Base-by-base conservation (phyloP, 495 filamentous ascomycete species). In the Hypoxylon fuscum region DNA sequence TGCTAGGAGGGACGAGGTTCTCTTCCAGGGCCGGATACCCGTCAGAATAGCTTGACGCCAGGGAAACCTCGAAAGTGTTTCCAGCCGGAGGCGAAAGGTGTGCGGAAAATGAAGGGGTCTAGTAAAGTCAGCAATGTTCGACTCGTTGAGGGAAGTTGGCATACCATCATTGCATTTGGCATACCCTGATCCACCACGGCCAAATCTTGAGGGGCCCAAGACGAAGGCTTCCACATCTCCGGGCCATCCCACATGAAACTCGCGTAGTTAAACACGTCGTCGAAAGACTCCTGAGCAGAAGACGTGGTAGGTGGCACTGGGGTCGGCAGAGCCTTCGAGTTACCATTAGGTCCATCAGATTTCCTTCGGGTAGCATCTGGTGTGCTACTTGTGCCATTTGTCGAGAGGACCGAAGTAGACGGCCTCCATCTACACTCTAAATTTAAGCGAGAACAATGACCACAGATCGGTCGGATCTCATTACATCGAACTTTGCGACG, bases 381-480 rank as follows among this genome's bases (percentile, higher is more conserved):
- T 21, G 48, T 32, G 53, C 9, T 35, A 20, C 17, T 49, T 14
- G 15, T 5, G 25, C 42, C 25, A 17, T 61, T 61, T 12, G 43
- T 41, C 41, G 42, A 18, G 25, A 58, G 31, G 51, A 15, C 50
- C 32, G 59, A 51, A 40, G 59, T 51, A 37, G 43, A 32, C 15
- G 50, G 55, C 40, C 63, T 44, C 64, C 69, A 70, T 40, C 37
- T 67, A 59, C 67, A 72, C 41, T 70, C 60, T 21, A 72, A 18
- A 41, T 70, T 70, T 12, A 76, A 54, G 2, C 76, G 64, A 32
- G 71, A 64, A 59, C 76, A 76, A 55, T 77, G 74, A 9, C 60
- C 63, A 23, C 77, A 77, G 25, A 70, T 58, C n/a, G 76, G 75
- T 29, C 66, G 70, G 14, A 70, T 68, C 61, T 78, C 77, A 66